These are phyloP conservation scores for Tylopilus vinaceipallidus DNA, from an alignment of 768 basidiomycete genomes.

Conservation along the genomic window DNA sequence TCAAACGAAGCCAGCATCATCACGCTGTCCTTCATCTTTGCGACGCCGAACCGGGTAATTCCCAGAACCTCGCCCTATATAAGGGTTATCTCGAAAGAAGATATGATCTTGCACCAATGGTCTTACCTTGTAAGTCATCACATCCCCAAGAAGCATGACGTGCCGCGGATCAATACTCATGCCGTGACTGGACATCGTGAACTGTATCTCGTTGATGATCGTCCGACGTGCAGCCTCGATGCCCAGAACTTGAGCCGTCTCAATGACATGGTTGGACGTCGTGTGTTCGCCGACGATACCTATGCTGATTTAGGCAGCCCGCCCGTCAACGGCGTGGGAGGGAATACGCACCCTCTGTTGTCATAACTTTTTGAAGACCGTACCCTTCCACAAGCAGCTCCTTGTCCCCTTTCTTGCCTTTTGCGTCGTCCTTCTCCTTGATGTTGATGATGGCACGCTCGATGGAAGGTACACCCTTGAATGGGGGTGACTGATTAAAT, in stretches of 20 bases:
- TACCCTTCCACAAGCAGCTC: constrained; percentile 96
- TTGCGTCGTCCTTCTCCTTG: constrained; percentile 79
- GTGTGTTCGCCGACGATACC: constrained; percentile 93
- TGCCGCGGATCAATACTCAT: constrained; percentile 99
- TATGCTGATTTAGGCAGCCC: constrained; percentile 30
- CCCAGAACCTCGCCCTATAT: constrained; percentile 91
- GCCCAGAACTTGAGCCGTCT: constrained; percentile 91
- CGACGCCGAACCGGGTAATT: constrained; percentile 98
- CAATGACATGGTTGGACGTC: constrained; percentile 96
- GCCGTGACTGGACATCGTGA: constrained; percentile 95
- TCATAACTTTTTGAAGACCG: constrained; percentile 96
- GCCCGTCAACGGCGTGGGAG: not conserved
- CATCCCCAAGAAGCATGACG: constrained; percentile 96
- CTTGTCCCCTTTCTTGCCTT: constrained; percentile 84
- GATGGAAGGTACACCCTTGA: constrained; percentile 80
- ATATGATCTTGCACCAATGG: not conserved
- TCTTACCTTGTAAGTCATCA: constrained; percentile 93
- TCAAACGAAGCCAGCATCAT: constrained; percentile 99
- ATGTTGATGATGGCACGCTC: constrained; percentile 95
- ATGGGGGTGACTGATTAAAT: not conserved
- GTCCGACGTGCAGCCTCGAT: constrained; percentile 95
- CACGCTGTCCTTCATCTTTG: constrained; percentile 99
- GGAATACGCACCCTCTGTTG: constrained; percentile 72
- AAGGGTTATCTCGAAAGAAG: not conserved
- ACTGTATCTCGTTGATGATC: constrained; percentile 96